Evolutionary conservation across 495 filamentous ascomycete genomes (phyloP), one percentile per base, ranked within the genome.

Genomic region (Trichoderma parareesei): DNA sequence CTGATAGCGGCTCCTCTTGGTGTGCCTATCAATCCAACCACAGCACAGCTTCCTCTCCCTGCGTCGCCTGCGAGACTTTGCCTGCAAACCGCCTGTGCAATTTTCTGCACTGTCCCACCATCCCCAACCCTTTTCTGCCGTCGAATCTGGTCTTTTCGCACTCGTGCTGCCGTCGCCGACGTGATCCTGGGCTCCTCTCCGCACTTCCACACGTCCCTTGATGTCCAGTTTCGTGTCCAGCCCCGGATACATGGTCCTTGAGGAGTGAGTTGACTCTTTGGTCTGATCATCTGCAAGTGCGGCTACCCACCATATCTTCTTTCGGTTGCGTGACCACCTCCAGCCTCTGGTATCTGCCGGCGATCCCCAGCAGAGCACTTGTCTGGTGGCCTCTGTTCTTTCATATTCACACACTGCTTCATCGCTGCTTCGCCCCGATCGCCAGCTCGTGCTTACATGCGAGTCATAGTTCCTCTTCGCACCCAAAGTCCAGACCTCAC

Each of bases 401-500:
- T 27, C 27, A 2, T 37, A 10, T 14, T 8, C 16, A 5, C 60
- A 4, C 11, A 43, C 5, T 18, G 9, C 38, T 11, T 62, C 27
- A 41, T 62, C 27, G 10, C 4, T 27, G 16, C 37, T 16, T n/a
- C 40, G 6, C 16, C 13, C 38, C 5, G n/a, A 5, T 43, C 60
- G n/a, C 33, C 38, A 16, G 16, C 41, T 14, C 16, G 35, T 65
- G 67, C 78, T 81, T 65, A 81, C 69, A 80, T 79, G 77, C 70
- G 77, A 57, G 74, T 27, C 64, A 69, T 77, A 81, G 78, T 70
- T 67, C 75, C 75, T 69, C 72, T 78, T 55, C 75, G 77, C 75
- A 73, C 74, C 61, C 71, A 67, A 75, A 72, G 75, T 72, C 67
- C 71, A 68, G 72, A 78, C 65, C 68, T 75, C 68, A 68, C 41